Base-by-base conservation (phyloP, 495 filamentous ascomycete genomes). In the Penicillium chermesinum region DNA sequence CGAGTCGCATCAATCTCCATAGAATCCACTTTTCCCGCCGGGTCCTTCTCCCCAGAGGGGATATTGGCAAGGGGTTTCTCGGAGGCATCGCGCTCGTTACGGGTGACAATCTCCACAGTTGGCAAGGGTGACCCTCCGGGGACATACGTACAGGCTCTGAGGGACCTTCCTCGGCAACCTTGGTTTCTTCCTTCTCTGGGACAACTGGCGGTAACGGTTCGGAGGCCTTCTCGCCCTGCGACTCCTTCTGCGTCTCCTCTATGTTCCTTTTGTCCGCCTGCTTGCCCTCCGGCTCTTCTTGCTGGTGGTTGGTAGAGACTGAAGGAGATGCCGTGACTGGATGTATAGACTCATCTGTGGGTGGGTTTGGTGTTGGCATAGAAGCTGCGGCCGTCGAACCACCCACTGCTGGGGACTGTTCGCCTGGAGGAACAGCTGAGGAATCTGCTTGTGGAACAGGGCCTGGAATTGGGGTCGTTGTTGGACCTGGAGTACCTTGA, bases 401-500 rank as follows among this genome's bases (percentile, higher is more conserved):
- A 38, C 18, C 35, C 7, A 15, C n/a, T n/a, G n/a, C n/a, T n/a
- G n/a, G n/a, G n/a, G n/a, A n/a, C n/a, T n/a, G n/a, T n/a, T n/a
- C n/a, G n/a, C n/a, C n/a, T n/a, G n/a, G n/a, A 30, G 25, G 25
- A 30, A 5, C 25, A 30, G 25, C 30, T 12, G 7, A 18, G 25
- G 30, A 19, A 19, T n/a, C 27, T 36, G 27, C 25, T 34, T n/a
- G 3, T 25, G 16, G 2, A 54, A 44, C 20, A 40, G 35, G 5
- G 25, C 10, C 10, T 30, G 25, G 25, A 30, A 5, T 30, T 30
- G 10, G 10, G 4, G 25, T 30, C 25, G 25, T 42, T 43, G 51
- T 42, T 43, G 51, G 50, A 30, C 50, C 43, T 16, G 53, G 57
- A 35, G 49, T 17, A 10, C 44, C 38, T 38, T 63, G 62, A 3